Base-by-base conservation (phyloP, 352 stramenopile genomes). In the Phytophthora sojae region DNA sequence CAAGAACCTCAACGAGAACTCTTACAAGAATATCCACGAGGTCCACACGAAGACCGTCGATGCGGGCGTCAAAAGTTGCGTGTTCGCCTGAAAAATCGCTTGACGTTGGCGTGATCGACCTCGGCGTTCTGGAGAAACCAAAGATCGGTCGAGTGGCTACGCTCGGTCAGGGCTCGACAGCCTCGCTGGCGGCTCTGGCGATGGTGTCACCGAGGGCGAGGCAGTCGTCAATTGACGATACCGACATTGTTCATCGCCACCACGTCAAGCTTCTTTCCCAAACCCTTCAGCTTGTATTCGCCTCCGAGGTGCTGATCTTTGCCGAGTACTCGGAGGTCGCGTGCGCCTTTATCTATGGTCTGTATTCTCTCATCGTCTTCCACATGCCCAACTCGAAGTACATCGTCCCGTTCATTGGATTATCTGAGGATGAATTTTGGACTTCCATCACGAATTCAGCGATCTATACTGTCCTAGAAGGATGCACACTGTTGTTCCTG, bases 281-380 rank as follows among this genome's bases (percentile, higher is more conserved):
- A 25, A 67, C 52, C 12, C 57, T 77, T 6, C 70, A 77, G 49
- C 55, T 82, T 26, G 32, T 82, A 3, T 82, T 73, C 39, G 55
- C 51, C 2, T 65, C 61, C 9, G 75, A 82, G 30, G 63, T 70
- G 15, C 47, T 75, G 2, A 39, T 71, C 14, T 65, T 82, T 42
- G 61, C 57, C 11, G 75, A 80, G 62, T 82, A 80, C 52, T 54
- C 69, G 12, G 75, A 80, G 44, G 71, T 53, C 6, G 67, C 71
- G 12, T 71, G 73, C 17, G 63, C 15, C 64, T 62, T 57, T 26
- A 61, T 75, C 4, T 79, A 78, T 54, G 64, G 52, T 5, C 11
- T 72, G 2, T 83, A 83, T 49, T 45, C 71, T 5, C 44, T 72
- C 1, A 62, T 51, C 14, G n/a, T 79, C 8, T 65, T 60, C 37